phyloP scores from a whole-genome alignment of 495 filamentous ascomycete species.

The Aspergillus panamensis region DNA sequence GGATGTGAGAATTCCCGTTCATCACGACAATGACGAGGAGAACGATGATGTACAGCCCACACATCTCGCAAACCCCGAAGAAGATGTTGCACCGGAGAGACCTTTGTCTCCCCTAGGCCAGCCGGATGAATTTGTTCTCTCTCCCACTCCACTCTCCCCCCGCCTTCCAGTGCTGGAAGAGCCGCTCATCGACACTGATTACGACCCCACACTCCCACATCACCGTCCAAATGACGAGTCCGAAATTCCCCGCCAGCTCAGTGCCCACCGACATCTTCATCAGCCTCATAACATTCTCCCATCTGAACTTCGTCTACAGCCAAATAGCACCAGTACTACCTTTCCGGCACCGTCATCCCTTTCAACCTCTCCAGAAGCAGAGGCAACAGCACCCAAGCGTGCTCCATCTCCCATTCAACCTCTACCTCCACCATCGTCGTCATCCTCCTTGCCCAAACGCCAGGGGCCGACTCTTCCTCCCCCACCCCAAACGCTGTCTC shows the following conservation, averaged over 20 bases:
- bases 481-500: conserved; percentile 46
- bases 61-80: conserved; percentile 26
- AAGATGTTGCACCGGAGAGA: conserved; percentile 15
- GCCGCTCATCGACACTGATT: conserved; percentile 20
- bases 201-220: conserved; percentile 70
- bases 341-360: conserved; percentile 38
- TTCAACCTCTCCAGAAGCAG: conserved; percentile 34
- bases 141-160: conserved; percentile 18
- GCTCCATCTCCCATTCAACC: conserved; percentile 38
- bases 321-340: conserved; percentile 32
- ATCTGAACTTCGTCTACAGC: conserved; percentile 31
- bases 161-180: conserved; percentile 24
- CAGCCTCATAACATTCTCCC: conserved; percentile 22
- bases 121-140: conserved; percentile 17
- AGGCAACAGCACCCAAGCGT: conserved; percentile 38
- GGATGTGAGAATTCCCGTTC: conserved; percentile 11
- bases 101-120: conserved; percentile 16
- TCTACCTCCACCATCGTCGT: conserved; percentile 29
- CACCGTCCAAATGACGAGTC: conserved; percentile 53
- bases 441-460: conserved; percentile 14
- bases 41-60: conserved; percentile 30
- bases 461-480: conserved; percentile 14
- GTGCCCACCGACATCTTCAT: conserved; percentile 14
- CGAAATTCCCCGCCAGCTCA: conserved; percentile 3
- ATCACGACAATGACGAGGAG: conserved; percentile 2